phyloP scores from a whole-genome alignment of 306 rosid genomes.

The Lathyrus oleraceus region DNA sequence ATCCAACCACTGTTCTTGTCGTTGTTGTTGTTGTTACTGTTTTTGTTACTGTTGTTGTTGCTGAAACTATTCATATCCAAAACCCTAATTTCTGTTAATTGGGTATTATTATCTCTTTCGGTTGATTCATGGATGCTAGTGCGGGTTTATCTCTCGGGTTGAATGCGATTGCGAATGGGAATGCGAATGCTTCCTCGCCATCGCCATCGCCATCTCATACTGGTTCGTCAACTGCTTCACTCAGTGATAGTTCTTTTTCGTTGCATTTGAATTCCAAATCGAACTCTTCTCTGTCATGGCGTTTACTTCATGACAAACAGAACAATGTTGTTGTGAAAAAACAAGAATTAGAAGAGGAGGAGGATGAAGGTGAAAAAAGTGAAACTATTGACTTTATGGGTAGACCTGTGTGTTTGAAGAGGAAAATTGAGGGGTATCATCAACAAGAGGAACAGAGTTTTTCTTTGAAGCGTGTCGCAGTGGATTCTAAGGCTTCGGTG shows the following conservation, averaged over 20 bases:
- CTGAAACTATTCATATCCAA: conserved; percentile 13
- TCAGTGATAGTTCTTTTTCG: conserved; percentile 36
- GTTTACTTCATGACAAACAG: not conserved
- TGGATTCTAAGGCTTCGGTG: conserved; percentile 45
- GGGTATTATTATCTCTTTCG: not conserved
- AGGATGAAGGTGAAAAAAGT: conserved; percentile 43
- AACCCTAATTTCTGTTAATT: conserved; percentile 5
- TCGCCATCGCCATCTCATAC: conserved; percentile 31
- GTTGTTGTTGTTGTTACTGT: not conserved
- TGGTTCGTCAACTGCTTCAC: conserved; percentile 3
- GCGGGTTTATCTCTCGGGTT: conserved; percentile 64
- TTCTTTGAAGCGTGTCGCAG: conserved; percentile 49
- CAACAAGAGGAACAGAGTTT: conserved; percentile 2
- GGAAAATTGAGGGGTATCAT: conserved; percentile 43
- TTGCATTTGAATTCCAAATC: conserved; percentile 23
- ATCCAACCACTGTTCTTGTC: not conserved
- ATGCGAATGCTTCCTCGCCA: conserved; percentile 14
- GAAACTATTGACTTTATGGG: conserved; percentile 66
- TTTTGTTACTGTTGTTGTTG: not conserved
- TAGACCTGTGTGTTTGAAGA: conserved; percentile 52
- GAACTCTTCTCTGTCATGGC: conserved; percentile 28
- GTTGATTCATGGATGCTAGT: conserved; percentile 53
- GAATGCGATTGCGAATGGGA: conserved; percentile 33
- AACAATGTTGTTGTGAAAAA: not conserved
- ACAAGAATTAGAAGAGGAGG: not conserved